Base-by-base conservation (phyloP, 495 filamentous ascomycete species). In the Parmelia sp. region DNA sequence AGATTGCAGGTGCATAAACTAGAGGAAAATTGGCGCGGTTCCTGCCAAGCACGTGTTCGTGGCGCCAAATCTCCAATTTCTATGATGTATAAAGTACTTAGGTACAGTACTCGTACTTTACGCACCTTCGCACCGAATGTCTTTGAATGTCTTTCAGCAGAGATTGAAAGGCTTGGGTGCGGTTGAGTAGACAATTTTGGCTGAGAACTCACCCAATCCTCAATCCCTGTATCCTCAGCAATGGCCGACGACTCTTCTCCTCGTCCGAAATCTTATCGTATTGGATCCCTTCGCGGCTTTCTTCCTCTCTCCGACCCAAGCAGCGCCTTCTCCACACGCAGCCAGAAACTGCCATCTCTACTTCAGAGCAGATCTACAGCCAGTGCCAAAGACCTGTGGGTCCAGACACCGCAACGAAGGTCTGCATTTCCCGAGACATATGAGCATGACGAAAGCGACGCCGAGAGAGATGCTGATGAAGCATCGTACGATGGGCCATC, bases 311-410 rank as follows among this genome's bases (percentile, higher is more conserved):
- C 68, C 11, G 68, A 71, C 40, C 67, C 74, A 15, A 37, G 55
- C n/a, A 59, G 12, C 39, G 15, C 57, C 36, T 57, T 74, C 31
- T 69, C 70, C 4, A 74, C 72, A 10, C 68, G 72, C 33, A 70
- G 72, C 11, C 72, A 74, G 51, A 71, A 61, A 33, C 66, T 74
- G 5, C 72, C 72, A 35, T 67, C 60, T 10, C 51, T 74, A 14
- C 66, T 74, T 5, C 70, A 67, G 33, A 68, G 63, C 36, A 64
- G 68, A 47, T 74, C 72, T 19, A 57, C 67, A 6, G 51, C 65
- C 31, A 72, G 65, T 27, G 68, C 71, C 23, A 66, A 65, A 35
- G 71, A 69, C 21, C 19, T 68, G 3, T 40, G 64, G 31, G 44
- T 27, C 17, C 58, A 57, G 29, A 27, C 49, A 12, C 21, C 47